phyloP scores from a whole-genome alignment of 164 flowering plant species.

The Akebia trifoliata region DNA sequence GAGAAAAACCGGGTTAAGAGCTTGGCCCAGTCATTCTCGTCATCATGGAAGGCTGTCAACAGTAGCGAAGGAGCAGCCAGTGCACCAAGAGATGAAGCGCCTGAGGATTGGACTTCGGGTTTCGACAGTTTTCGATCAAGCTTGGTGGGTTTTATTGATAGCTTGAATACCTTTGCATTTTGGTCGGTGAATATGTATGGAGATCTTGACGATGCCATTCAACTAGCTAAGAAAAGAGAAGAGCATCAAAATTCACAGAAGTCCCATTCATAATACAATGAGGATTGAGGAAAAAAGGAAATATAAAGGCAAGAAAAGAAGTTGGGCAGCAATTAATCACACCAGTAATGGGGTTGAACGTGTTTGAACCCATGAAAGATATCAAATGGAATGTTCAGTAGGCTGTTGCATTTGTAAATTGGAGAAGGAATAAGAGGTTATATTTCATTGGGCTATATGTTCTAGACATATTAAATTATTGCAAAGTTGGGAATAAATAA shows the following conservation, averaged over 20 bases:
- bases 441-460: slow-evolving; percentile 8
- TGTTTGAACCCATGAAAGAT: slow-evolving; percentile 6
- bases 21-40: slow-evolving; percentile 8
- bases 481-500: slow-evolving; percentile 12
- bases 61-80: slow-evolving; percentile 22
- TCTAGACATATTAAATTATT: slow-evolving; percentile 9
- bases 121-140: slow-evolving; percentile 51
- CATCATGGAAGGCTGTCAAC: slow-evolving; percentile 23
- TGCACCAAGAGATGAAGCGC: slow-evolving; percentile 28
- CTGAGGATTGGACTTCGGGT: slow-evolving; percentile 43
- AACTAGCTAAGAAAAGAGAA: slow-evolving; percentile 30
- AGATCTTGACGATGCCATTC: slow-evolving; percentile 44
- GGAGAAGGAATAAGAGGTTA: slow-evolving; percentile 14
- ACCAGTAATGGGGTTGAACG: background rate
- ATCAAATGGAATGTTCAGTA: slow-evolving; percentile 1
- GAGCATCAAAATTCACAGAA: slow-evolving; percentile 17
- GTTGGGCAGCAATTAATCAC: background rate
- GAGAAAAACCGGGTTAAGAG: slow-evolving; percentile 56
- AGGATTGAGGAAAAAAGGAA: background rate
- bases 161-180: slow-evolving; percentile 47
- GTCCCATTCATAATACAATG: slow-evolving; percentile 1
- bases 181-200: slow-evolving; percentile 49
- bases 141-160: slow-evolving; percentile 53
- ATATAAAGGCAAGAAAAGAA: background rate
- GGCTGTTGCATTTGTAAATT: slow-evolving; percentile 14